phyloP scores from a whole-genome alignment of 1,284 basidiomycete species.

The Laetiporus sulphureus region DNA sequence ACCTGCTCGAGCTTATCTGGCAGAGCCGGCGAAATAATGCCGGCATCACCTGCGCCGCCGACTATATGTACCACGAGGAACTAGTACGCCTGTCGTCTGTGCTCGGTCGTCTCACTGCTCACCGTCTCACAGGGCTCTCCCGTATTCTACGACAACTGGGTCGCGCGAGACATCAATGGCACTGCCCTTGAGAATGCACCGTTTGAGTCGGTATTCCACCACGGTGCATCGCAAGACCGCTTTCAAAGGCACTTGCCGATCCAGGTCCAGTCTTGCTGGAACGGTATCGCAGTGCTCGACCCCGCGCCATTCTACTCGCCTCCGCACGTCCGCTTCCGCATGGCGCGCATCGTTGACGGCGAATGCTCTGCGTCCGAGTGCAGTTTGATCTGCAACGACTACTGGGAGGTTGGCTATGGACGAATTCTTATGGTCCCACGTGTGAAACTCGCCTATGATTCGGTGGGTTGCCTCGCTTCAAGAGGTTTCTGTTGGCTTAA shows the following conservation, averaged over 20 bases:
- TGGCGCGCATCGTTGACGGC: conserved; percentile 77
- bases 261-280: conserved; percentile 96
- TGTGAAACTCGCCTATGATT: conserved; percentile 92
- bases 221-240: conserved; percentile 63
- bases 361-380: conserved; percentile 95
- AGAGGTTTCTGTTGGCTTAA: neutral
- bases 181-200: conserved; percentile 95
- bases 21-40: conserved; percentile 88
- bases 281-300: conserved; percentile 89
- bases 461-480: conserved; percentile 39
- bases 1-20: conserved; percentile 93
- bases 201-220: conserved; percentile 89
- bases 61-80: conserved; percentile 97
- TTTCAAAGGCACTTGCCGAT: conserved; percentile 89
- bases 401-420: conserved; percentile 89
- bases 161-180: conserved; percentile 94
- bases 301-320: conserved; percentile 88
- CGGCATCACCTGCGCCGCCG: conserved; percentile 92
- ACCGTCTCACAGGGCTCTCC: conserved; percentile 50
- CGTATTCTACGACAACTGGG: conserved; percentile 98
- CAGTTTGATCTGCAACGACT: conserved; percentile 92
- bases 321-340: conserved; percentile 86
- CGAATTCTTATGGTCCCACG: conserved; percentile 94
- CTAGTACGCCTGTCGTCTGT: conserved; percentile 44
- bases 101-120: conserved; percentile 1